Base-by-base conservation (phyloP, 495 filamentous ascomycete genomes). In the Hyaloscypha finlandica region DNA sequence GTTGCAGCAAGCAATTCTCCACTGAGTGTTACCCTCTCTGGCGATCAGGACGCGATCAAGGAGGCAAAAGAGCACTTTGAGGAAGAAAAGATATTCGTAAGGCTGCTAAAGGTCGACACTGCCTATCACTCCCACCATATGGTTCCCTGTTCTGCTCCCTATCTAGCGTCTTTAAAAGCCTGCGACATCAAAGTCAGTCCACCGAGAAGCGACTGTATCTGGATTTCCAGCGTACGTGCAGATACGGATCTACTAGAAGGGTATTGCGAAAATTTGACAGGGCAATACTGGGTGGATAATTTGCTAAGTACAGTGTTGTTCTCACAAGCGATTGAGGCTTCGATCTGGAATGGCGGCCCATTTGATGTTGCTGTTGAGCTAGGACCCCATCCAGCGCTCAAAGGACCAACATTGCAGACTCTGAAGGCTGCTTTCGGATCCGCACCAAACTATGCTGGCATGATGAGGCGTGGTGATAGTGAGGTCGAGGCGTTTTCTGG, bases 91-190 rank as follows among this genome's bases (percentile, higher is more conserved):
- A 81, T 73, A 32, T 84, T 85, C 61, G 70, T 72, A 0, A 60
- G 83, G 1, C 25, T 58, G 0, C 67, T 86, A 4, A 72, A 71
- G 19, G 83, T 86, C 0, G 81, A 84, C 39, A 81, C 78, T 1
- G 88, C 88, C 0, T 91, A 91, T 66, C 88, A 90, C 70, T 87
- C 86, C 0, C 81, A 80, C 2, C 85, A 85, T 65, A 89, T 90
- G 87, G 35, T 71, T 0, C 53, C 25, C 12, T 68, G 82, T 30
- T 74, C 77, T 0, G 65, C 52, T 5, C 61, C 74, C 30, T 90
- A 88, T 68, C 31, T 76, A 11, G 45, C 77, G 30, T 62, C 64
- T 1, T 52, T 84, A 32, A 20, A 39, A 0, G 57, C 56, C 9
- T 76, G 75, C 51, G 74, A 75, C 5, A 75, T 77, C 54, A 74